phyloP scores from a whole-genome alignment of 768 basidiomycete species.

The Aureoboletus auriporus region DNA sequence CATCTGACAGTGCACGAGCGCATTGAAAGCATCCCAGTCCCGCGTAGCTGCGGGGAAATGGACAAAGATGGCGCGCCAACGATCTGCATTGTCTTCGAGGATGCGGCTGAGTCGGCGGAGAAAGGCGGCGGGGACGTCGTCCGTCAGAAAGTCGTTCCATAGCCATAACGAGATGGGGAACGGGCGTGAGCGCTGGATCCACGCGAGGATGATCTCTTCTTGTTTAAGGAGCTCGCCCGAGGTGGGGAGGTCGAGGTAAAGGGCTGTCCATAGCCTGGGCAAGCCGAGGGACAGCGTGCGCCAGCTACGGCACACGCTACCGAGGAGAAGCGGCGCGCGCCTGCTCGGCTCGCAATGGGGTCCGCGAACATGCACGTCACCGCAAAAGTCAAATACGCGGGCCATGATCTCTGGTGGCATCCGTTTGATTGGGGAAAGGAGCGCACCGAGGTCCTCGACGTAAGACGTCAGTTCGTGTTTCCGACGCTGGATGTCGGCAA shows the following conservation, averaged over 20 bases:
- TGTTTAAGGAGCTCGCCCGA: conserved; percentile 18
- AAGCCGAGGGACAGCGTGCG: conserved; percentile 24
- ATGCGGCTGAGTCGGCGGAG: conserved; percentile 19
- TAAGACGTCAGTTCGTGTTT: conserved; percentile 26
- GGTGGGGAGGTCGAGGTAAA: conserved; percentile 29
- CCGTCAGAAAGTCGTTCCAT: conserved; percentile 31
- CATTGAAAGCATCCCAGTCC: conserved; percentile 26
- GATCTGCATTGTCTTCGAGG: conserved; percentile 21
- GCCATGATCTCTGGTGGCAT: conserved; percentile 33
- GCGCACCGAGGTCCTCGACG: conserved; percentile 31
- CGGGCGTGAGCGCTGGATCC: conserved; percentile 26
- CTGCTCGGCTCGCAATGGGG: conserved; percentile 29
- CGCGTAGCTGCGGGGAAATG: conserved; percentile 27
- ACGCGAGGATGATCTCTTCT: conserved; percentile 22
- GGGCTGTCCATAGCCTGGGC: conserved; percentile 29
- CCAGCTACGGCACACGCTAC: conserved; percentile 28
- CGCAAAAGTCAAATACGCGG: conserved; percentile 31
- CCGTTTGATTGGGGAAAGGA: conserved; percentile 30
- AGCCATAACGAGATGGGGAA: conserved; percentile 26
- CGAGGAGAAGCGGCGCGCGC: conserved; percentile 26
- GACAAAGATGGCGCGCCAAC: conserved; percentile 30
- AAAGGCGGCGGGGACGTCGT: conserved; percentile 25
- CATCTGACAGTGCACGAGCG: conserved; percentile 20
- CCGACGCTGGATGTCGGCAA: conserved; percentile 26
- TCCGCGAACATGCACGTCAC: conserved; percentile 23